phyloP scores from a whole-genome alignment of 371 early-diverging fungal genomes.

The Rhizopus delemar region DNA sequence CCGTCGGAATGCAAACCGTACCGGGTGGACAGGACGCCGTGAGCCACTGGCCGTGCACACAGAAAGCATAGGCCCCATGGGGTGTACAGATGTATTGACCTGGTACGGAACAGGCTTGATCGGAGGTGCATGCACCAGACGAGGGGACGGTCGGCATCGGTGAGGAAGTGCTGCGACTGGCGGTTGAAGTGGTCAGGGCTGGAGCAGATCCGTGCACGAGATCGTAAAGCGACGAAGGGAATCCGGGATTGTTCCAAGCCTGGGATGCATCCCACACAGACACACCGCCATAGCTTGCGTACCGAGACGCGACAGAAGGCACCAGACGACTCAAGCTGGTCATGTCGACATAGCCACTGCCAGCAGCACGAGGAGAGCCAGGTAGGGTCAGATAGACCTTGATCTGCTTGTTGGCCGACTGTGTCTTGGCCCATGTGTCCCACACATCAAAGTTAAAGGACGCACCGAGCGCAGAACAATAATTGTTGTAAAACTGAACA shows the following conservation, averaged over 20 bases:
- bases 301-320: conserved; percentile 34
- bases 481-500: conserved; percentile 80
- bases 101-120: conserved; percentile 20
- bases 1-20: neutral
- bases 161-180: too few relatives aligned
- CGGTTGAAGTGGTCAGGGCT: too few relatives aligned
- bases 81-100: conserved; percentile 26
- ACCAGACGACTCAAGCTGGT: conserved; percentile 39
- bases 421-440: conserved; percentile 60
- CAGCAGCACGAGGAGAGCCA: conserved; percentile 61
- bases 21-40: conserved; percentile 23
- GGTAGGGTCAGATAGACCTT: conserved; percentile 65
- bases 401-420: conserved; percentile 59
- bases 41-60: conserved; percentile 32
- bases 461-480: conserved; percentile 51
- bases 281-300: conserved; percentile 64
- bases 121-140: neutral
- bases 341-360: conserved; percentile 58
- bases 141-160: too few relatives aligned
- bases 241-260: conserved; percentile 40
- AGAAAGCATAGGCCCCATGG: conserved; percentile 28
- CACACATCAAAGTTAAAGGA: conserved; percentile 67
- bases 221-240: conserved; percentile 27
- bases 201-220: conserved; percentile 13
- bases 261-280: conserved; percentile 68